Percentiles rank a stretch among this genome's conserved stretches.
Evolutionary conservation across 2,329 filamentous ascomycete species (phyloP).

Genomic region (Phaeomoniella chlamydospora): DNA sequence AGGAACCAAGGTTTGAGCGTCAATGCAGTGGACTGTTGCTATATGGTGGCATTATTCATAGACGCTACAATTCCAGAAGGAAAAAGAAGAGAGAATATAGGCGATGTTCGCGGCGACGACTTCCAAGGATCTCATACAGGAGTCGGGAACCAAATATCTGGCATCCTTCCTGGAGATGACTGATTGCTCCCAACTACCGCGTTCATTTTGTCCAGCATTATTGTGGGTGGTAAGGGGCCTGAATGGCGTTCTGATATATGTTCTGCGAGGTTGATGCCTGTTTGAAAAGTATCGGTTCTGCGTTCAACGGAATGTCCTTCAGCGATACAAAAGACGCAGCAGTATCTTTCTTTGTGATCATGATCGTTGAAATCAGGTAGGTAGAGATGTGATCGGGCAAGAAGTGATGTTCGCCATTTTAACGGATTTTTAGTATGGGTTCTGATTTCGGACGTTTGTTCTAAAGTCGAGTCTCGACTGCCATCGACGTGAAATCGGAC

Average conservation of each 20-base stretch:
- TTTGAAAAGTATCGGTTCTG: too few relatives aligned
- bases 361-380: slow-evolving; percentile 3
- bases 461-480: slow-evolving; percentile 9
- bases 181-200: background rate
- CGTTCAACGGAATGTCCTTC: too few relatives aligned
- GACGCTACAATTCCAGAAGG: too few relatives aligned
- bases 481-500: slow-evolving; percentile 10
- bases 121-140: background rate
- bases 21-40: too few relatives aligned
- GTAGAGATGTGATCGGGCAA: slow-evolving; percentile 10
- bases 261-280: background rate
- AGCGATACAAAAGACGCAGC: background rate
- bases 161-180: background rate
- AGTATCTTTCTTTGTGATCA: background rate
- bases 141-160: background rate
- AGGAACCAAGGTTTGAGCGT: too few relatives aligned
- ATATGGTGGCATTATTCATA: too few relatives aligned
- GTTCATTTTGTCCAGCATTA: background rate
- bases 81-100: background rate
- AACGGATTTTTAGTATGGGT: slow-evolving; percentile 6
- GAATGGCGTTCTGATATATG: background rate
- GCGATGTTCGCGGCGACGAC: background rate
- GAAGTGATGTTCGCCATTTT: slow-evolving; percentile 10
- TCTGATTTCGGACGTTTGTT: slow-evolving; percentile 10
- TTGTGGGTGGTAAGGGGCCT: background rate